These are phyloP conservation scores for Cladosporium sp. DNA, from an alignment of 2,329 filamentous ascomycete species.

Conservation along the genomic window DNA sequence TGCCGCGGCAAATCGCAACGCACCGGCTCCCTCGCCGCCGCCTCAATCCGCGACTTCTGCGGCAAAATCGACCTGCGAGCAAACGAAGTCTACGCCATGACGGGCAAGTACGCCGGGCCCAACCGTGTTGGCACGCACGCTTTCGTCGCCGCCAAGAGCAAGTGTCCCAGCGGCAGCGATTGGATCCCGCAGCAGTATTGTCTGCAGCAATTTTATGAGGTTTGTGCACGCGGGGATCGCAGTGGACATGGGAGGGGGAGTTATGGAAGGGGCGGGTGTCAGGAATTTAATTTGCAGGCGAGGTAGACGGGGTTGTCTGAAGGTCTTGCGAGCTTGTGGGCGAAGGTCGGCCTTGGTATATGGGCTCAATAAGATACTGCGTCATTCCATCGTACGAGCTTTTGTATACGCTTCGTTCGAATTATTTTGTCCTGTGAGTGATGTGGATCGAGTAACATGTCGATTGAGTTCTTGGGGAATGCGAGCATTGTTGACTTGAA, in stretches of 20 bases:
- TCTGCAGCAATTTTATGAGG: not conserved
- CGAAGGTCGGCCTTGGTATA: too few species aligned
- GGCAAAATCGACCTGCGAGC: not conserved
- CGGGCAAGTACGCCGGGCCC: not conserved
- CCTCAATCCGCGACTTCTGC: not conserved
- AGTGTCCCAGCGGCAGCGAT: not conserved
- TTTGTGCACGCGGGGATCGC: not conserved
- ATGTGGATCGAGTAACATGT: too few species aligned
- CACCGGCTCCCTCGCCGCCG: constrained; percentile 4
- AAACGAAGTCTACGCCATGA: not conserved
- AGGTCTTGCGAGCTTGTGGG: too few species aligned
- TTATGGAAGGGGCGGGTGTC: not conserved
- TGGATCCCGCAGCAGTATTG: constrained; percentile 6
- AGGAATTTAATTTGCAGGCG: constrained; percentile 10
- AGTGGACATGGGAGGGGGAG: not conserved
- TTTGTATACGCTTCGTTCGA: too few species aligned
- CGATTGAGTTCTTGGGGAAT: too few species aligned
- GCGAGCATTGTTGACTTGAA: too few species aligned
- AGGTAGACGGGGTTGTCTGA: not conserved
- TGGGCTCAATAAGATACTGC: too few species aligned
- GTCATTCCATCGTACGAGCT: too few species aligned
- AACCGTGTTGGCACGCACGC: constrained; percentile 5
- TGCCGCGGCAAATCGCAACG: constrained; percentile 3
- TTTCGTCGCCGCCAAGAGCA: constrained; percentile 1
- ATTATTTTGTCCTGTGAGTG: too few species aligned